Conservation (phyloP, 1,284 basidiomycete genomes). For the Trametes pubescens region DNA sequence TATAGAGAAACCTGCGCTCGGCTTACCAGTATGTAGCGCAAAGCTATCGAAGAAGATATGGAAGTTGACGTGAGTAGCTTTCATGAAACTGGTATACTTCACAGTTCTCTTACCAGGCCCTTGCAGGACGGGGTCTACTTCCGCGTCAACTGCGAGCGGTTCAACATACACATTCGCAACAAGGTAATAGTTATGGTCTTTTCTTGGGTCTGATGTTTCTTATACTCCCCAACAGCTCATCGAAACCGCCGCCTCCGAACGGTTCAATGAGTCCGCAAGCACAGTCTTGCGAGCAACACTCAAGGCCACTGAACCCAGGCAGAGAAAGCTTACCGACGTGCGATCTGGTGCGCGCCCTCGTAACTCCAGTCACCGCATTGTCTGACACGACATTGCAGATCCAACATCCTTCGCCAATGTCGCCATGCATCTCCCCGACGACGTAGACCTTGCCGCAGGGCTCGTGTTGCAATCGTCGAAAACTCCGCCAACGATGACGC, state of each 20-base stretch:
- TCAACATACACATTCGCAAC: conserved; percentile 90
- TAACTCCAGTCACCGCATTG: too few species aligned
- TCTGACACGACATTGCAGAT: conserved; percentile 48
- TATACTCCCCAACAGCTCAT: conserved; percentile 65
- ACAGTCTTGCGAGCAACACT: conserved; percentile 76
- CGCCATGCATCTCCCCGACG: conserved; percentile 66
- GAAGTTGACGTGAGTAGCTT: conserved; percentile 65
- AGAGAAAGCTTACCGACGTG: conserved; percentile 65
- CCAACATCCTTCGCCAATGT: conserved; percentile 70
- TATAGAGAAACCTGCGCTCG: not conserved
- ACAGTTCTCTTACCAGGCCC: not conserved
- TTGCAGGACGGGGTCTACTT: conserved; percentile 79
- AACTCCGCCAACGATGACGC: conserved; percentile 62
- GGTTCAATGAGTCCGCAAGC: conserved; percentile 81
- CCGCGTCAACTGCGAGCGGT: conserved; percentile 88
- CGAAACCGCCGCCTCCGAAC: conserved; percentile 75
- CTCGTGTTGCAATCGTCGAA: conserved; percentile 61
- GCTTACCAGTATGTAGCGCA: conserved; percentile 53
- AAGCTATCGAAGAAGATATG: conserved; percentile 61
- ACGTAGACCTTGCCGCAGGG: conserved; percentile 62
- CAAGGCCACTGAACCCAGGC: conserved; percentile 71
- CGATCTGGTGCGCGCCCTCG: conserved; percentile 61
- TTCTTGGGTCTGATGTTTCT: too few species aligned
- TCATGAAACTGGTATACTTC: not conserved
- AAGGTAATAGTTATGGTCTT: conserved; percentile 55